Conservation (phyloP, 345 rosid genomes). For the Salix dunnii region DNA sequence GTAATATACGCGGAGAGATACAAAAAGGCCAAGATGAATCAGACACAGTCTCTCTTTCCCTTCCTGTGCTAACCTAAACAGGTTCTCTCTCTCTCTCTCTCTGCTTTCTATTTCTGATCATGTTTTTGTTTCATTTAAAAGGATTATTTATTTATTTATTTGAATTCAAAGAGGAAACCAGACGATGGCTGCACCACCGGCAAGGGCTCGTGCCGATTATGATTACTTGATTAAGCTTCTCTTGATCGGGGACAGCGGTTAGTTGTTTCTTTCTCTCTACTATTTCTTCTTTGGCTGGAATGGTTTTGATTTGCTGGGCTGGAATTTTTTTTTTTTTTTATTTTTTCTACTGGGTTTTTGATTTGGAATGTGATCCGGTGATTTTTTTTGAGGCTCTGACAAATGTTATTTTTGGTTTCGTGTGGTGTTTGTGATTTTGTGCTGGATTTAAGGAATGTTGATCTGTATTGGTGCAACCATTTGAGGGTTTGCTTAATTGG, state of each 20-base stretch:
- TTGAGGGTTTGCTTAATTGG: background rate
- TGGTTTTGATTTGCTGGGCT: background rate
- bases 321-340: too few relatives aligned
- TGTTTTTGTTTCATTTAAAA: background rate
- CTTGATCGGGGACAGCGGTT: constrained; percentile 36
- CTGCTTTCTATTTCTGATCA: background rate
- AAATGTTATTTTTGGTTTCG: background rate
- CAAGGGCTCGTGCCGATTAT: constrained; percentile 35
- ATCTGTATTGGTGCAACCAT: background rate
- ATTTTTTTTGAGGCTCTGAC: background rate
- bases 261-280: background rate
- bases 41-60: background rate
- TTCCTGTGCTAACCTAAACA: background rate
- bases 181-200: constrained; percentile 31
- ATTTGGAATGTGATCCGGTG: too few relatives aligned
- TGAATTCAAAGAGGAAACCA: background rate
- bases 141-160: background rate
- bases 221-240: constrained; percentile 34
- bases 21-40: background rate
- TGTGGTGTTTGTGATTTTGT: background rate
- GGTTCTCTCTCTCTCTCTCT: background rate
- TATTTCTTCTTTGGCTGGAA: background rate
- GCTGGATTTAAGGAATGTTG: background rate
- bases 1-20: background rate
- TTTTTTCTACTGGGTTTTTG: too few relatives aligned